Evolutionary conservation across 257 asterid genomes (phyloP).

Genomic region (Fraxinus anomala): DNA sequence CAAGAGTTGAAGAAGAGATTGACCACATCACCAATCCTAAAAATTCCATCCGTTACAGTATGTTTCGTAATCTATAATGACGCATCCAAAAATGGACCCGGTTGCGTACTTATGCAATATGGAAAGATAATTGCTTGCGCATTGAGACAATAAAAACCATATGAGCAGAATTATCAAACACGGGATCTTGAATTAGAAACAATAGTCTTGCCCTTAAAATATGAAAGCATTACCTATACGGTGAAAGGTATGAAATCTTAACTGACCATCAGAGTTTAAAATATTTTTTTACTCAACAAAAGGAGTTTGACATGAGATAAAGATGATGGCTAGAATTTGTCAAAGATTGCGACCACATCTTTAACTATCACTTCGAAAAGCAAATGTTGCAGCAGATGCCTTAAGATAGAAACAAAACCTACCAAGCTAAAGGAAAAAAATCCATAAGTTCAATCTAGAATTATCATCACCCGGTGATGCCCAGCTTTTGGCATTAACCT

Average conservation of each 20-base stretch:
- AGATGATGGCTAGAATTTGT: neutral
- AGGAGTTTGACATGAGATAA: neutral
- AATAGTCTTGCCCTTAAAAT: neutral
- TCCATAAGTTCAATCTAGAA: too few species aligned
- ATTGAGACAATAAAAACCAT: too few species aligned
- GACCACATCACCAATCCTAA: neutral
- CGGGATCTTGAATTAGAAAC: neutral
- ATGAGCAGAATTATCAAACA: neutral
- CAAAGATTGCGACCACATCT: too few species aligned
- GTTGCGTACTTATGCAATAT: neutral
- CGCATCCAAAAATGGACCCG: neutral
- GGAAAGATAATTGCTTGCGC: neutral
- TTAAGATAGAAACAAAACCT: too few species aligned
- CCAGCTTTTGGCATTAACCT: too few species aligned
- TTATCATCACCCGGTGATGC: too few species aligned
- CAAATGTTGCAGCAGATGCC: too few species aligned
- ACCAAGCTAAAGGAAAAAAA: too few species aligned
- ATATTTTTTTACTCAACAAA: neutral
- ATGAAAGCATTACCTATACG: neutral
- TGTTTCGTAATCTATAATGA: neutral
- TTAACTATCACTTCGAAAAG: too few species aligned
- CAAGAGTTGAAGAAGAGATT: neutral
- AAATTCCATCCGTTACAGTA: neutral
- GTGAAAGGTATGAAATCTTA: neutral
- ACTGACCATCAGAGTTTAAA: neutral